Evolutionary conservation across 2,329 filamentous ascomycete genomes (phyloP), one percentile per base, ranked within the genome.

Genomic region (Beauveria asiatica): DNA sequence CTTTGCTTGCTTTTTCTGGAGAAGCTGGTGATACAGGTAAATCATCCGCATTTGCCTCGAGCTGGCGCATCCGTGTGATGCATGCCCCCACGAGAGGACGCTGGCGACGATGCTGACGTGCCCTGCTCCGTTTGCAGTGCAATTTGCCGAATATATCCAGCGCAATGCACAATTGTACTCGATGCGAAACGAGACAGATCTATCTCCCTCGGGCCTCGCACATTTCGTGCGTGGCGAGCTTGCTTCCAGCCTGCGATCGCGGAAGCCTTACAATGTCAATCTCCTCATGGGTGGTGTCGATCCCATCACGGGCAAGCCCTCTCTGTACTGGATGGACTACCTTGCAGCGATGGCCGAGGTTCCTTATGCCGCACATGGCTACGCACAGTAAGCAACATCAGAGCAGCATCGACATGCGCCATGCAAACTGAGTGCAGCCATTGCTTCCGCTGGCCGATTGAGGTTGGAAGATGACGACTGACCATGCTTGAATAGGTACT

Each of bases 61-160:
- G 33, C 46, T 44, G 19, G 8, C 27, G 42, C 44, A 59, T 19
- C 30, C 11, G 19, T 13, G 39, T 10, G 19, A 13, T 44, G 39
- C 27, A 23, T 23, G 5, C 8, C 13, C 4, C 16, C n/a, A 4
- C 17, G n/a, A 19, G 52, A 17, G 30, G 25, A 25, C 30, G 37
- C 30, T 21, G 49, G 42, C 16, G 17, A 54, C 21, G 33, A 51
- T 23, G 27, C 44, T 50, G 25, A 57, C 46, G 19, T 49, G 44
- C 41, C n/a, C 13, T 42, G 23, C 7, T 30, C 30, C 16, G 44
- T 48, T 27, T 55, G 41, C 72, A 96, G 92, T 97, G 64, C 93
- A 99, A 87, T 99, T 99, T 75, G 90, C 95, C 74, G 94, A 99
- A 79, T 99, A 93, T 79, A 95, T 99, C 75, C 92, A 97, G 84